Conservation (phyloP, 1,284 basidiomycete genomes). For the Ceratobasidium sp. region DNA sequence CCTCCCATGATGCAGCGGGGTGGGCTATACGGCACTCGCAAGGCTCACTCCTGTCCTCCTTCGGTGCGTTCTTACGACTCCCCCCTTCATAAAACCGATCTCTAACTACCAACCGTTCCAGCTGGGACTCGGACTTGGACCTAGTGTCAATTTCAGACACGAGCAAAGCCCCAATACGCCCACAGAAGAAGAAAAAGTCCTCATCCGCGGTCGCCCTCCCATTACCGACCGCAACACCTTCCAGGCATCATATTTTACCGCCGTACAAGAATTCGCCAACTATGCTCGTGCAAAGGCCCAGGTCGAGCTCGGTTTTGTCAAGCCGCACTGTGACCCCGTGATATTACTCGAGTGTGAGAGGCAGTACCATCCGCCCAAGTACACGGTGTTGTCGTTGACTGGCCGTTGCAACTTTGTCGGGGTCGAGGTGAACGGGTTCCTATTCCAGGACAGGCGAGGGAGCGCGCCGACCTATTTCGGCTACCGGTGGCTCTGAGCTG, state of each 20-base stretch:
- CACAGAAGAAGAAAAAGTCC: neutral
- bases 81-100: neutral
- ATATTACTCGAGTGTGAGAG: neutral
- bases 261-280: constrained; percentile 1
- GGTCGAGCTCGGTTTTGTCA: neutral
- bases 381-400: no score
- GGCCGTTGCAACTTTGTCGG: neutral
- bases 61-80: neutral
- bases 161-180: neutral
- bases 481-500: constrained; percentile 5
- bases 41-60: neutral
- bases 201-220: neutral
- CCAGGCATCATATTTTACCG: neutral
- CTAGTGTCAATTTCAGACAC: neutral
- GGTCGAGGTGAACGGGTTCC: neutral
- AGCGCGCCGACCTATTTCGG: constrained; percentile 3
- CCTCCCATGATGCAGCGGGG: neutral
- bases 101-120: neutral
- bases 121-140: neutral
- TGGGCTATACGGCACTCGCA: neutral
- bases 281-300: neutral
- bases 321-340: neutral
- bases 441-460: constrained; percentile 3
- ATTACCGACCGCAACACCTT: neutral
- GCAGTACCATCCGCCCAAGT: neutral